Evolutionary conservation across 2,329 filamentous ascomycete genomes (phyloP).

Genomic region (Alternaria solani): DNA sequence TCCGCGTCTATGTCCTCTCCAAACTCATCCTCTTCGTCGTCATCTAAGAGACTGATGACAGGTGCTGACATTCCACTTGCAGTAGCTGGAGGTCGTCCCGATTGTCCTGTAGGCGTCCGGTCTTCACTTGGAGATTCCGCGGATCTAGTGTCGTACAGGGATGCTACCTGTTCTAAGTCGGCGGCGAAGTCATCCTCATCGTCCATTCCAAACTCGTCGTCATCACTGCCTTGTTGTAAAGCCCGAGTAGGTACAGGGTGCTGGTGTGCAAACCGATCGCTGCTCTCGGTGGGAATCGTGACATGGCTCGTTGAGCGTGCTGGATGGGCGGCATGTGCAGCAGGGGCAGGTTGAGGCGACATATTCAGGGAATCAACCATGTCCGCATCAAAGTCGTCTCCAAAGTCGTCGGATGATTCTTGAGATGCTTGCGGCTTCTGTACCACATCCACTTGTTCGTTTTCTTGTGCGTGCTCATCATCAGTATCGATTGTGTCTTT

Average conservation of each 20-base stretch:
- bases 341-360: slow-evolving; percentile 13
- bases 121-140: slow-evolving; percentile 24
- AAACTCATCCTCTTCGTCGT: slow-evolving; percentile 63
- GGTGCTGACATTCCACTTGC: slow-evolving; percentile 18
- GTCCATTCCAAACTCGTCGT: slow-evolving; percentile 57
- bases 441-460: slow-evolving; percentile 3
- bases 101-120: neutral
- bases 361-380: slow-evolving; percentile 46
- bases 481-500: slow-evolving; percentile 10
- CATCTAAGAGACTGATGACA: slow-evolving; percentile 30
- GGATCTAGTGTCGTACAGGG: slow-evolving; percentile 61
- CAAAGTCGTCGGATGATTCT: slow-evolving; percentile 48
- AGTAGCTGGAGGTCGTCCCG: neutral
- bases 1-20: slow-evolving; percentile 78
- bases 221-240: slow-evolving; percentile 36
- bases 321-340: neutral
- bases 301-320: slow-evolving; percentile 12
- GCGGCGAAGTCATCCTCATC: slow-evolving; percentile 62
- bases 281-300: slow-evolving; percentile 18
- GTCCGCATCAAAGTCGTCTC: slow-evolving; percentile 47
- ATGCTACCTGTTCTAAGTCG: slow-evolving; percentile 66
- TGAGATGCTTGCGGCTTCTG: slow-evolving; percentile 16
- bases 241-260: neutral
- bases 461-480: slow-evolving; percentile 12
- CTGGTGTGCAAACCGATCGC: slow-evolving; percentile 4